Evolutionary conservation across 768 basidiomycete genomes (phyloP).

Genomic region (Flagelloscypha sp.): DNA sequence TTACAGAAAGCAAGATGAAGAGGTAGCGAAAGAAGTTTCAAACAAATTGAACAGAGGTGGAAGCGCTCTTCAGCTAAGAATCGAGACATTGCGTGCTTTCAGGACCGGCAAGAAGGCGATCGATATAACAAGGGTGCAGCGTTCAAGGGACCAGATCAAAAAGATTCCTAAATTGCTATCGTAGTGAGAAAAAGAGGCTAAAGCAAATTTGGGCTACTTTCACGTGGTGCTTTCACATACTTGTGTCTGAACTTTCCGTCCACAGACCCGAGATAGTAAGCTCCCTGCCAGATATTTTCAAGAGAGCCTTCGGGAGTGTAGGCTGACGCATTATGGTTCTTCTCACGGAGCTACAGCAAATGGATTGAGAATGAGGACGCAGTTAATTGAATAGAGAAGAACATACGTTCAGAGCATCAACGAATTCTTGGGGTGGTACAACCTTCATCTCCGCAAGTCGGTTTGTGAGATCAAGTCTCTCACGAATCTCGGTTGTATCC

Average conservation of each 20-base stretch:
- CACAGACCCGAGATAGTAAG: constrained; percentile 60
- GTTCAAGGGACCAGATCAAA: no score
- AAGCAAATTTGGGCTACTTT: no score
- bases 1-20: no score
- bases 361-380: background rate
- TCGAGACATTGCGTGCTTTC: no score
- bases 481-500: constrained; percentile 47
- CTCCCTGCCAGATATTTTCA: constrained; percentile 60
- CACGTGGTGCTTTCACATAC: constrained; percentile 45
- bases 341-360: constrained; percentile 51
- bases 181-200: no score
- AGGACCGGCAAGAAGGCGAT: no score
- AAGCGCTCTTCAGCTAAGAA: no score
- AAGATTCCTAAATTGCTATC: no score
- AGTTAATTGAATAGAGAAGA: constrained; percentile 1
- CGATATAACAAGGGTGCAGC: no score
- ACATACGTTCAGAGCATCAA: constrained; percentile 43
- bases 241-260: constrained; percentile 61
- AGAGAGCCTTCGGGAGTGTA: constrained; percentile 54
- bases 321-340: constrained; percentile 60
- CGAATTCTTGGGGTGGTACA: constrained; percentile 63
- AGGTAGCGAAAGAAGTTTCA: no score
- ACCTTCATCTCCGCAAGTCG: constrained; percentile 57
- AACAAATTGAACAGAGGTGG: no score
- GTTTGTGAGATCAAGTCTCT: constrained; percentile 50